Conservation (phyloP, 306 rosid genomes). For the Mimosa bimucronata region DNA sequence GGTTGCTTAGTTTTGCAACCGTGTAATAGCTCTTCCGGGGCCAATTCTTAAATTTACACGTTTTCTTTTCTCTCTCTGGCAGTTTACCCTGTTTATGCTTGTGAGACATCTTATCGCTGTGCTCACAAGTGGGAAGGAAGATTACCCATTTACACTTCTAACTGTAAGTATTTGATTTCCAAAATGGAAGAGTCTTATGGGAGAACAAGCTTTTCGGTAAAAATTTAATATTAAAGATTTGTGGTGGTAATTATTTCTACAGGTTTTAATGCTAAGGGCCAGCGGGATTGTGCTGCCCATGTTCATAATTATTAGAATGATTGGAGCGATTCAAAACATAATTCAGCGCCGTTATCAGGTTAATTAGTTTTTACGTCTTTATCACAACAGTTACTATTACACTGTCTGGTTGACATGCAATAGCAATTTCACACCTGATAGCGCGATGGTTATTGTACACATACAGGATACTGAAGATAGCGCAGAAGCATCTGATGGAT, state of each 20-base stretch:
- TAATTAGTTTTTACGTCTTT: background rate
- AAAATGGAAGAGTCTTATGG: background rate
- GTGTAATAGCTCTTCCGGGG: background rate
- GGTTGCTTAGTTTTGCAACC: background rate
- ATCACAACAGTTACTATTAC: background rate
- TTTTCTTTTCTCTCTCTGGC: slow-evolving; percentile 26
- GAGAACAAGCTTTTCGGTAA: background rate
- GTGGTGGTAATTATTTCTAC: background rate
- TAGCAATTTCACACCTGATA: slow-evolving; percentile 13
- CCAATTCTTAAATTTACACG: background rate
- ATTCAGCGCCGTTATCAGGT: background rate
- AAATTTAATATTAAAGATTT: background rate
- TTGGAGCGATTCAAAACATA: slow-evolving; percentile 63
- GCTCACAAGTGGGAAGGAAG: slow-evolving; percentile 59
- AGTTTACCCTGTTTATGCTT: slow-evolving; percentile 79
- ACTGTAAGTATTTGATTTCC: slow-evolving; percentile 57
- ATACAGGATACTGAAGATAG: slow-evolving; percentile 61
- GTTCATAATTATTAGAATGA: slow-evolving; percentile 59
- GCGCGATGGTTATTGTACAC: background rate
- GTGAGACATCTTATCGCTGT: slow-evolving; percentile 74
- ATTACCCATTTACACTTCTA: slow-evolving; percentile 83
- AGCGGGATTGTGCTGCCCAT: slow-evolving; percentile 87
- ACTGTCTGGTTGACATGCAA: slow-evolving; percentile 20
- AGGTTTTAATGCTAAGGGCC: slow-evolving; percentile 64
- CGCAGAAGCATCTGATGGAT: slow-evolving; percentile 46